A percentile compares a stretch with the other conserved stretches of the same genome.
Conservation (phyloP, 805 yeast species). For the Sugiyamaella boreocaroliniensis region DNA sequence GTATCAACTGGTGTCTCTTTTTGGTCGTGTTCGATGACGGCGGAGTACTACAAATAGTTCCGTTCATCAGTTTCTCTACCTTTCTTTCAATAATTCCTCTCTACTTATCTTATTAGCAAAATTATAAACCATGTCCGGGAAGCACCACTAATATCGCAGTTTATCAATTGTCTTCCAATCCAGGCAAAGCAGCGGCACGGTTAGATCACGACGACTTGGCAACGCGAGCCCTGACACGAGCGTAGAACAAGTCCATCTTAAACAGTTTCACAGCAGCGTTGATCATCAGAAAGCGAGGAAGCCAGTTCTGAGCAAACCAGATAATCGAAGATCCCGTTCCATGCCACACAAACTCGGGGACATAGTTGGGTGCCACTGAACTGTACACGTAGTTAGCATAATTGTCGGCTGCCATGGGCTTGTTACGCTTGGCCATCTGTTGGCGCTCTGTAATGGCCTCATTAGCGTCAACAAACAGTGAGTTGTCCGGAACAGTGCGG, state of each 20-base stretch:
- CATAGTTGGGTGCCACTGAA: constrained; percentile 27
- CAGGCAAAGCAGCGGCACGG: no score
- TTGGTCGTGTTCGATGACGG: no score
- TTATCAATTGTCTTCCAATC: no score
- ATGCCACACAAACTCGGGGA: constrained; percentile 11
- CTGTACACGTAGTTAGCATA: constrained; percentile 52
- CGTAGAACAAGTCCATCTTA: constrained; percentile 2
- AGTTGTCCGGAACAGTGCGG: constrained; percentile 47
- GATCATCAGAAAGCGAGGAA: constrained; percentile 8
- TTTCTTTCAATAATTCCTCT: no score
- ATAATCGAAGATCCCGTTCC: constrained; percentile 3
- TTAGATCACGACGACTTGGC: no score
- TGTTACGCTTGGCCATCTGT: constrained; percentile 50
- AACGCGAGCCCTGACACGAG: constrained; percentile 1
- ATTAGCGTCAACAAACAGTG: constrained; percentile 42
- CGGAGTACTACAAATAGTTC: no score
- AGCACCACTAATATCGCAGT: no score
- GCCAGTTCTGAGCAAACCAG: constrained; percentile 3
- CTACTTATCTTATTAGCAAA: no score
- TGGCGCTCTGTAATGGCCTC: constrained; percentile 51
- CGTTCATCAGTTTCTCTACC: no score
- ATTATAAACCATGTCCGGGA: no score
- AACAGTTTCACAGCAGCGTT: background rate
- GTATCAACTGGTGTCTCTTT: no score
- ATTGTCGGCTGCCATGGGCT: constrained; percentile 52